Evolutionary conservation across 768 basidiomycete genomes (phyloP).

Genomic region (Russula earlei): DNA sequence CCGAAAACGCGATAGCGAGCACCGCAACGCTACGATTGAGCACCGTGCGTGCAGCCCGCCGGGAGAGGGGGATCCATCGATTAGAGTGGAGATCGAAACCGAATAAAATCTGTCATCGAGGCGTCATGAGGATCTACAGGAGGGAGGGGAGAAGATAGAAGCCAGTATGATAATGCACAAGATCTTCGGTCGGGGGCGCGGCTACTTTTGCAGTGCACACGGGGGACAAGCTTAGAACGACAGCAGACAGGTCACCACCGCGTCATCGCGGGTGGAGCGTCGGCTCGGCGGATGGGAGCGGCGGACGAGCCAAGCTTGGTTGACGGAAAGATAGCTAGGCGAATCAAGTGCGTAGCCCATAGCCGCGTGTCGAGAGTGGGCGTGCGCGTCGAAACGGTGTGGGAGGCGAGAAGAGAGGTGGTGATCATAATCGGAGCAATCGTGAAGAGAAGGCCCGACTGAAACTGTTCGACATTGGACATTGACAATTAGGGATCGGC

Average conservation of each 20-base stretch:
- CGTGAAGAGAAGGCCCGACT: slow-evolving; percentile 7
- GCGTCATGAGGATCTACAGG: slow-evolving; percentile 12
- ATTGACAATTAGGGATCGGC: slow-evolving; percentile 1
- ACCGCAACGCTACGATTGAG: not conserved
- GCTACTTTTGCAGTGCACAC: not conserved
- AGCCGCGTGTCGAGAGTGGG: not conserved
- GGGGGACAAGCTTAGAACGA: not conserved
- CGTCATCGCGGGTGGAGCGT: not conserved
- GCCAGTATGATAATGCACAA: not conserved
- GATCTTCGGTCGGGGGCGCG: slow-evolving; percentile 3
- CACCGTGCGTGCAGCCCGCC: not conserved
- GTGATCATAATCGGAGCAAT: slow-evolving; percentile 3
- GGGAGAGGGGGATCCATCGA: not conserved
- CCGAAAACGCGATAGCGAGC: not conserved
- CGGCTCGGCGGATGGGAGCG: not conserved
- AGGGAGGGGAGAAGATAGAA: too few species aligned
- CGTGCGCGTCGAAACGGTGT: not conserved
- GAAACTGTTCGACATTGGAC: slow-evolving; percentile 3
- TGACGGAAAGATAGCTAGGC: not conserved
- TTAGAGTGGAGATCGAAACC: slow-evolving; percentile 16
- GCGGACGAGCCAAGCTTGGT: not conserved
- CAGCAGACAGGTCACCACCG: not conserved
- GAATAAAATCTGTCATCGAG: slow-evolving; percentile 14
- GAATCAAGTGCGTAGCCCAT: not conserved
- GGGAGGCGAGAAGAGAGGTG: slow-evolving; percentile 1